Conservation (phyloP, 78 protist species). For the Planoprotostelium fungivorum region DNA sequence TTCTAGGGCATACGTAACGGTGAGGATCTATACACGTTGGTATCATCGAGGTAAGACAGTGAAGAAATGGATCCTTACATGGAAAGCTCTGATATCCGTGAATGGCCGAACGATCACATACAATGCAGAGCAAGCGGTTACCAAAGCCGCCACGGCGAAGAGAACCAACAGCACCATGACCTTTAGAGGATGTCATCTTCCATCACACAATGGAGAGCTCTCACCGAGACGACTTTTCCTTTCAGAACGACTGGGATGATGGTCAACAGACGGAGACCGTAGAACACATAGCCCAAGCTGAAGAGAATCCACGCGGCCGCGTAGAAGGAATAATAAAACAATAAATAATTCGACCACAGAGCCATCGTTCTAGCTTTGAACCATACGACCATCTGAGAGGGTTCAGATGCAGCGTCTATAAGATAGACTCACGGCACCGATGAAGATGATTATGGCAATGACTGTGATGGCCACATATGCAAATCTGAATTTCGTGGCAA, state of each 20-base stretch:
- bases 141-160: background rate
- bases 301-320: background rate
- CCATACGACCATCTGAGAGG: background rate
- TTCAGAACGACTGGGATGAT: too few species aligned
- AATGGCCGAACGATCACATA: background rate
- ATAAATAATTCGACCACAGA: background rate
- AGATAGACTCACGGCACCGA: background rate
- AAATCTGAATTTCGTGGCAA: background rate
- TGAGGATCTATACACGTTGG: background rate
- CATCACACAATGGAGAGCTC: background rate
- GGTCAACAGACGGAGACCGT: background rate
- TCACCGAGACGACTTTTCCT: too few species aligned
- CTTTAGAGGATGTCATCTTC: background rate
- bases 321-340: background rate
- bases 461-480: background rate
- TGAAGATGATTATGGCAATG: background rate
- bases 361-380: background rate
- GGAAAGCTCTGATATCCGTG: background rate
- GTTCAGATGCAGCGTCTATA: background rate
- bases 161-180: background rate
- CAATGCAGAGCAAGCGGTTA: background rate
- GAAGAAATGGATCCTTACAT: background rate
- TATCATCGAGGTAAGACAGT: background rate
- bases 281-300: background rate
- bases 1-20: background rate